phyloP scores from a whole-genome alignment of 805 yeast genomes.

The Cyberlindnera saturnus region DNA sequence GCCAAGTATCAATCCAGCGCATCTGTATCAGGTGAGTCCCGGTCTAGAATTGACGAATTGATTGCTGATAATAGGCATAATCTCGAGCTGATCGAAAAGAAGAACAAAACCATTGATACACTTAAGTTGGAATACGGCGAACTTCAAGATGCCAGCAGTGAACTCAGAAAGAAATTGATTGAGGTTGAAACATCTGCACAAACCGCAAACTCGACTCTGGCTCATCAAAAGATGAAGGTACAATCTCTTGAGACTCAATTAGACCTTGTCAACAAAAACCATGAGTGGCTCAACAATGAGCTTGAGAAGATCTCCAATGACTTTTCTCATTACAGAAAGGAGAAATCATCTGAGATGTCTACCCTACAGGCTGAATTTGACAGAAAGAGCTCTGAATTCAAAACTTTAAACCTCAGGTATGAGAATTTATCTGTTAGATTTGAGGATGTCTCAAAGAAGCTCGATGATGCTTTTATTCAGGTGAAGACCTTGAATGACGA shows the following conservation, averaged over 20 bases:
- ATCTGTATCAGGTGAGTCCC: conserved; percentile 4
- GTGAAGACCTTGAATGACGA: conserved; percentile 43
- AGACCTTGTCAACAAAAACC: conserved; percentile 33
- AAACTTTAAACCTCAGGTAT: conserved; percentile 20
- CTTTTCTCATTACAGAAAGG: conserved; percentile 23
- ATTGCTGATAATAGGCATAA: conserved; percentile 25
- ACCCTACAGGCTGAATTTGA: conserved; percentile 26
- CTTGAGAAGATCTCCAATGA: conserved; percentile 28
- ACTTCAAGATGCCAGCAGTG: conserved; percentile 29
- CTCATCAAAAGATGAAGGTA: conserved; percentile 27
- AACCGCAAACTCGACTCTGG: conserved; percentile 22
- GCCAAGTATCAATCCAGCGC: conserved; percentile 3
- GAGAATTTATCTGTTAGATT: conserved; percentile 30
- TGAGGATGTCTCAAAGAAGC: conserved; percentile 29
- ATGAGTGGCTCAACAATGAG: conserved; percentile 36
- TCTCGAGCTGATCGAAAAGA: conserved; percentile 29
- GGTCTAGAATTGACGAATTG: conserved; percentile 11
- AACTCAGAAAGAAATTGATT: conserved; percentile 34
- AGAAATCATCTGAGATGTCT: conserved; percentile 22
- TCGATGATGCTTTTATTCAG: conserved; percentile 38
- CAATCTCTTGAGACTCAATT: conserved; percentile 37
- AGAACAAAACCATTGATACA: conserved; percentile 30
- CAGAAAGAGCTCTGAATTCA: conserved; percentile 24
- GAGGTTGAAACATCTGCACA: conserved; percentile 34
- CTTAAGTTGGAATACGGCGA: conserved; percentile 34